phyloP scores from a whole-genome alignment of 108 stramenopile species.

The Pseudonitzschia delicatissima region DNA sequence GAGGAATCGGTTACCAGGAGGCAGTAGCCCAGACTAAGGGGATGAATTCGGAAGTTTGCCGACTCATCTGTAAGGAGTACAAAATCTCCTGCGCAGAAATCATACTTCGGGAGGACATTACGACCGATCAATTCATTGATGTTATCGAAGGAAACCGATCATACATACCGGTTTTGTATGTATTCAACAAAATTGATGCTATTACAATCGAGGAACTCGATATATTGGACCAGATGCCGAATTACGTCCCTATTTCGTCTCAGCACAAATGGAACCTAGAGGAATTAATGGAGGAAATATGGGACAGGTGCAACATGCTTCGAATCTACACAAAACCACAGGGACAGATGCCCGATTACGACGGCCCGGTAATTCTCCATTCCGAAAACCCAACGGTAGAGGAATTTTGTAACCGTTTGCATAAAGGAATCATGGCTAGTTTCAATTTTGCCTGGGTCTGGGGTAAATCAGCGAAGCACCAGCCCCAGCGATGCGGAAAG shows the following conservation, averaged over 20 bases:
- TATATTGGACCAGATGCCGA: slow-evolving; percentile 94
- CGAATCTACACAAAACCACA: slow-evolving; percentile 99
- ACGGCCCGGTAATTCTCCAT: slow-evolving; percentile 97
- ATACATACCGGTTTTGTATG: slow-evolving; percentile 89
- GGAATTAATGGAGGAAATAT: slow-evolving; percentile 86
- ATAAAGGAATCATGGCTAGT: slow-evolving; percentile 68
- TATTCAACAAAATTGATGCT: slow-evolving; percentile 94
- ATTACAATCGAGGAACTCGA: slow-evolving; percentile 97
- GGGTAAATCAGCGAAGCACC: slow-evolving; percentile 88
- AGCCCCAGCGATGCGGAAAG: slow-evolving; percentile 96
- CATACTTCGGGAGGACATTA: slow-evolving; percentile 89
- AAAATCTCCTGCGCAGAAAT: slow-evolving; percentile 89
- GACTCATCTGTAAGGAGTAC: slow-evolving; percentile 81
- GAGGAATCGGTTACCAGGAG: slow-evolving; percentile 94
- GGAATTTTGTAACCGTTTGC: slow-evolving; percentile 96
- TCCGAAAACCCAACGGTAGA: slow-evolving; percentile 91
- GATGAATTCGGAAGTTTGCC: slow-evolving; percentile 11
- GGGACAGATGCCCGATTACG: slow-evolving; percentile 97
- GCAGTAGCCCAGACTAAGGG: slow-evolving; percentile 75
- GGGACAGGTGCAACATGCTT: slow-evolving; percentile 74
- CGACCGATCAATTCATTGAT: slow-evolving; percentile 94
- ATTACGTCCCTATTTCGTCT: slow-evolving; percentile 93
- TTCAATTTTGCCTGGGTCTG: slow-evolving; percentile 96
- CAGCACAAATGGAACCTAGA: slow-evolving; percentile 97
- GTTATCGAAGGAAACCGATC: slow-evolving; percentile 86